phyloP scores from a whole-genome alignment of 139 green algal species.

The Pedinophyceae sp. region DNA sequence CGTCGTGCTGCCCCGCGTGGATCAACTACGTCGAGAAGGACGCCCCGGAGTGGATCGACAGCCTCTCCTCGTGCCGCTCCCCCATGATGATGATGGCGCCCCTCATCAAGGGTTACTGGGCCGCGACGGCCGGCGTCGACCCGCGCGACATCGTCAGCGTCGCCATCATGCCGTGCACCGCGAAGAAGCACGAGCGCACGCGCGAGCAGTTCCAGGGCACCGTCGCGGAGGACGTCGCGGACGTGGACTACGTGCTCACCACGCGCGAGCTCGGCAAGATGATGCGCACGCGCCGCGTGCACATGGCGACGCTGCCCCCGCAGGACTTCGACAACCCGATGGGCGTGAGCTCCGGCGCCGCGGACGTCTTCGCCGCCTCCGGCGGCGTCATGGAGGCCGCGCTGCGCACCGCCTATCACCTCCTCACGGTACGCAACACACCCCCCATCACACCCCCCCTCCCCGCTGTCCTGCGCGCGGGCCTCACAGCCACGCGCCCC shows the following conservation, averaged over 20 bases:
- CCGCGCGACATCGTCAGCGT: conserved; percentile 21
- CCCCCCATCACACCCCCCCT: too few species aligned
- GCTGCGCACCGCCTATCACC: conserved; percentile 42
- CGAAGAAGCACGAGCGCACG: conserved; percentile 27
- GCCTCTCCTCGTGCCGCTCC: conserved; percentile 40
- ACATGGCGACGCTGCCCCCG: conserved; percentile 27
- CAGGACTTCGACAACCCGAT: conserved; percentile 31
- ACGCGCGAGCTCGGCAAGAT: conserved; percentile 39
- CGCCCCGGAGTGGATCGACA: conserved; percentile 45
- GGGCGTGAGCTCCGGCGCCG: conserved; percentile 28
- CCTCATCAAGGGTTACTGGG: conserved; percentile 40
- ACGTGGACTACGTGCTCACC: conserved; percentile 55
- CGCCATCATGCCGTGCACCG: conserved; percentile 46
- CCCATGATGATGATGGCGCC: conserved; percentile 54
- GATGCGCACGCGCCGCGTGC: conserved; percentile 28
- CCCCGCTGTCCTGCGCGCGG: too few species aligned
- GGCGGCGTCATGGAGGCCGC: conserved; percentile 58
- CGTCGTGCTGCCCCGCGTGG: conserved; percentile 50
- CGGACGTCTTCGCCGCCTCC: conserved; percentile 41
- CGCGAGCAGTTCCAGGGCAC: background rate
- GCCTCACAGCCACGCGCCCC: too few species aligned
- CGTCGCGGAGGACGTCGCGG: background rate
- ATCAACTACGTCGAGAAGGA: conserved; percentile 42
- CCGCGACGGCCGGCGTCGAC: conserved; percentile 11
- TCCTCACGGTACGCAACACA: too few species aligned